Percentiles rank a stretch among this genome's conserved stretches.
These are phyloP conservation scores for Leptomonas seymouri DNA, from an alignment of 208 protist genomes.

Conservation along the genomic window DNA sequence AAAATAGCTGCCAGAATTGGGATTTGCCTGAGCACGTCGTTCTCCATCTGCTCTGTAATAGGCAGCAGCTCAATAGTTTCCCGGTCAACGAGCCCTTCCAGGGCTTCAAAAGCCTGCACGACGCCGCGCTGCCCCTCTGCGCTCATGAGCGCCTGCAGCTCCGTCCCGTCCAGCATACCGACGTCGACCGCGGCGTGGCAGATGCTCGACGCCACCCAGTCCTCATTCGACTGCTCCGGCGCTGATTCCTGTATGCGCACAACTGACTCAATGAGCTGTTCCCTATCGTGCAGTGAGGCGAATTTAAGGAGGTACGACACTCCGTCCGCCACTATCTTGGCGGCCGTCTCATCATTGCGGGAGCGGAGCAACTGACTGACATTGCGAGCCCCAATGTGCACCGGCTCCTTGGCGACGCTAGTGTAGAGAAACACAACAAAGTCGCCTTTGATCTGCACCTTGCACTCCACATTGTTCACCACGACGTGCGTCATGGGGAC, in stretches of 20 bases:
- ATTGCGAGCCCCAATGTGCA: slow-evolving; percentile 34
- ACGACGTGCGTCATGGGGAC: slow-evolving; percentile 49
- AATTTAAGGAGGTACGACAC: slow-evolving; percentile 49
- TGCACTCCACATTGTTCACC: slow-evolving; percentile 49
- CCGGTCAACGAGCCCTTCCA: slow-evolving; percentile 76
- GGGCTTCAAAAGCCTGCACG: slow-evolving; percentile 67
- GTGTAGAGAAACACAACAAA: slow-evolving; percentile 37
- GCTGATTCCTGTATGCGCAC: slow-evolving; percentile 35
- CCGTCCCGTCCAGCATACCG: slow-evolving; percentile 50
- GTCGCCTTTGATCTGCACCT: slow-evolving; percentile 48
- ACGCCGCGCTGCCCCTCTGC: slow-evolving; percentile 76
- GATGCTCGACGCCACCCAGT: slow-evolving; percentile 65
- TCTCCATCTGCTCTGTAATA: slow-evolving; percentile 83
- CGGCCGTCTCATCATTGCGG: slow-evolving; percentile 47
- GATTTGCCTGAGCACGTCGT: slow-evolving; percentile 81
- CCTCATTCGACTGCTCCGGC: slow-evolving; percentile 32
- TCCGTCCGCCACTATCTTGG: slow-evolving; percentile 47
- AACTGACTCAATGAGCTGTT: slow-evolving; percentile 49
- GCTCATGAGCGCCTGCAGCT: slow-evolving; percentile 46
- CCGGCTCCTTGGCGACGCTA: not conserved
- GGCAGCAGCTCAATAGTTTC: slow-evolving; percentile 65
- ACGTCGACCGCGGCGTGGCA: slow-evolving; percentile 73
- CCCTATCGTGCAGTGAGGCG: slow-evolving; percentile 36
- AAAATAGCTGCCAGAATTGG: slow-evolving; percentile 77
- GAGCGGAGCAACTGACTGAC: slow-evolving; percentile 76